Conservation (phyloP, 2,329 filamentous ascomycete genomes). For the Cladobotryum protrusum region DNA sequence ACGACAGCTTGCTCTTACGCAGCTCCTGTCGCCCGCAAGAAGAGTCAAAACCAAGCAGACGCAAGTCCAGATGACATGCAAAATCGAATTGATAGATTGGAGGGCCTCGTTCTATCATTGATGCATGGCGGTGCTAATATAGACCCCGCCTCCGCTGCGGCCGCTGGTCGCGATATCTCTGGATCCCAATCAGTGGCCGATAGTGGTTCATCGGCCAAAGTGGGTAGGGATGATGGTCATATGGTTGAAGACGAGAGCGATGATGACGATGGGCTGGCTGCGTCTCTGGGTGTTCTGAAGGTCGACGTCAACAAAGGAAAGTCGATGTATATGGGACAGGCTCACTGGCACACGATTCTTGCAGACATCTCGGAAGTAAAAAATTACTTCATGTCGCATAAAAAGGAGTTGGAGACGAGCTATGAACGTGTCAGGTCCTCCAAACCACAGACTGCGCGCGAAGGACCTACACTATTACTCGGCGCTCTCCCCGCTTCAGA, state of each 20-base stretch:
- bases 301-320: conserved; percentile 72
- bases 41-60: conserved; percentile 57
- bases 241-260: conserved; percentile 59
- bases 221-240: conserved; percentile 52
- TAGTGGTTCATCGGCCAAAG: conserved; percentile 39
- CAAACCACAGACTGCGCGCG: conserved; percentile 52
- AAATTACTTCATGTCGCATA: conserved; percentile 79
- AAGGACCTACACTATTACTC: conserved; percentile 73
- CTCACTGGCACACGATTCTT: conserved; percentile 76
- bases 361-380: conserved; percentile 88
- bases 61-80: conserved; percentile 90
- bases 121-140: conserved; percentile 75
- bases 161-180: conserved; percentile 26
- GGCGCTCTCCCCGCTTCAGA: conserved; percentile 66
- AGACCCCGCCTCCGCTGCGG: conserved; percentile 35
- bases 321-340: conserved; percentile 74
- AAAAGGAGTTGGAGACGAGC: conserved; percentile 81
- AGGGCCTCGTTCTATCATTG: conserved; percentile 83
- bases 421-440: conserved; percentile 67
- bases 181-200: conserved; percentile 34
- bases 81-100: conserved; percentile 90
- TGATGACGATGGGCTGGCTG: conserved; percentile 60
- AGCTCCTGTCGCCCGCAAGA: conserved; percentile 63
- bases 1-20: conserved; percentile 81
- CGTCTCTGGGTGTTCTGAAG: conserved; percentile 75